These are phyloP conservation scores for Trametes maxima DNA, from an alignment of 768 basidiomycete genomes.

Conservation along the genomic window DNA sequence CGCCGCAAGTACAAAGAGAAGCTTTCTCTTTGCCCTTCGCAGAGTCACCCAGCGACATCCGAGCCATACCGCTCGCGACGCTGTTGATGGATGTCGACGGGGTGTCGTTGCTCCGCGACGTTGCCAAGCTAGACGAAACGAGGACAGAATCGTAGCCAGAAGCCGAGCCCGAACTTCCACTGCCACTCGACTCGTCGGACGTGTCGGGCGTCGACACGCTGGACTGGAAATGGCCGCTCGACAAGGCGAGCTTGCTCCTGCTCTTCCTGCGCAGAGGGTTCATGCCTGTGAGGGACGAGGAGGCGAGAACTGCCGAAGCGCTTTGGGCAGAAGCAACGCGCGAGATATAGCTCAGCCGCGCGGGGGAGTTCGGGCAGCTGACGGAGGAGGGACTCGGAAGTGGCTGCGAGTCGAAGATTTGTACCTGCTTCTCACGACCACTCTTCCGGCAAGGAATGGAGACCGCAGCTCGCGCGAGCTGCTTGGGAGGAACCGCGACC, in stretches of 20 bases:
- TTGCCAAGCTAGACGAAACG: constrained; percentile 25
- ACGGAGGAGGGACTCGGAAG: constrained; percentile 55
- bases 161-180: constrained; percentile 24
- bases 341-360: constrained; percentile 29
- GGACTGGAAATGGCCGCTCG: constrained; percentile 12
- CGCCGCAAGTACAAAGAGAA: constrained; percentile 21
- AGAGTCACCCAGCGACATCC: constrained; percentile 21
- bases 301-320: constrained; percentile 4
- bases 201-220: constrained; percentile 23
- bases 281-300: constrained; percentile 1
- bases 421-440: constrained; percentile 62
- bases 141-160: constrained; percentile 13
- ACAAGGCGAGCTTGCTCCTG: constrained; percentile 19
- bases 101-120: constrained; percentile 25
- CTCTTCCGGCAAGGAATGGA: constrained; percentile 56
- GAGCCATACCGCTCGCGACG: constrained; percentile 25
- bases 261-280: constrained; percentile 12
- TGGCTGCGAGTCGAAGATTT: constrained; percentile 84
- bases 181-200: constrained; percentile 29
- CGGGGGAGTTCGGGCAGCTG: constrained; percentile 29
- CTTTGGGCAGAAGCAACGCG: constrained; percentile 27
- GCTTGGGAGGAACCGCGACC: constrained; percentile 79
- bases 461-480: constrained; percentile 57
- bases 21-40: constrained; percentile 12
- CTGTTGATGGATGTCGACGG: constrained; percentile 36